A percentile compares a stretch with the other conserved stretches of the same genome.
phyloP scores from a whole-genome alignment of 75 land plant genomes.

The Adiantum capillusveneris region DNA sequence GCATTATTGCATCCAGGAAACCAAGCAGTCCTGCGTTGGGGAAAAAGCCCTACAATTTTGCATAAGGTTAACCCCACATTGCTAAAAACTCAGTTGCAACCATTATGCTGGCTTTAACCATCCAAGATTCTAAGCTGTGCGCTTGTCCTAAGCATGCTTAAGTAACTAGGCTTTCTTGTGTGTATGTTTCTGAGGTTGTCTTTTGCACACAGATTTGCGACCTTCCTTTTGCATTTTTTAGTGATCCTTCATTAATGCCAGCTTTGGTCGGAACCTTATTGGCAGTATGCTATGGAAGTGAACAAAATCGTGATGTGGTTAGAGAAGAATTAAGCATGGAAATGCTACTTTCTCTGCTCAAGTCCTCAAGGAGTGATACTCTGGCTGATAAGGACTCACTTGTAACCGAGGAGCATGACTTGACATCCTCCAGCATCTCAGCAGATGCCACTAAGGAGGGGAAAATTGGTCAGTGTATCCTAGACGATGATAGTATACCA shows the following conservation, averaged over 20 bases:
- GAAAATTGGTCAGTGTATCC: conserved; percentile 21
- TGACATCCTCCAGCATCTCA: conserved; percentile 10
- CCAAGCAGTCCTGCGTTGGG: conserved; percentile 96
- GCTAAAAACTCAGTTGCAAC: too few species aligned
- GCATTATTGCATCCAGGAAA: conserved; percentile 73
- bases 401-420: conserved; percentile 14
- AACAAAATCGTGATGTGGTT: conserved; percentile 75
- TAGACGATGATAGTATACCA: conserved; percentile 15
- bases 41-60: conserved; percentile 85
- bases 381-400: conserved; percentile 6
- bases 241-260: conserved; percentile 79
- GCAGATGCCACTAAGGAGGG: conserved; percentile 17
- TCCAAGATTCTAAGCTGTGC: too few species aligned
- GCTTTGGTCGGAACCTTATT: conserved; percentile 70
- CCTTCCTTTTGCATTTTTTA: conserved; percentile 90
- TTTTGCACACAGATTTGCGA: conserved; percentile 71
- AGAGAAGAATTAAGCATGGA: conserved; percentile 87
- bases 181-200: too few species aligned
- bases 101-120: too few species aligned
- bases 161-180: too few species aligned
- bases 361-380: conserved; percentile 39
- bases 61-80: conserved; percentile 92
- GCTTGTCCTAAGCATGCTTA: too few species aligned
- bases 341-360: conserved; percentile 69
- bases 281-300: conserved; percentile 83